Base-by-base conservation (phyloP, 345 rosid genomes). In the Hevea brasiliensis region DNA sequence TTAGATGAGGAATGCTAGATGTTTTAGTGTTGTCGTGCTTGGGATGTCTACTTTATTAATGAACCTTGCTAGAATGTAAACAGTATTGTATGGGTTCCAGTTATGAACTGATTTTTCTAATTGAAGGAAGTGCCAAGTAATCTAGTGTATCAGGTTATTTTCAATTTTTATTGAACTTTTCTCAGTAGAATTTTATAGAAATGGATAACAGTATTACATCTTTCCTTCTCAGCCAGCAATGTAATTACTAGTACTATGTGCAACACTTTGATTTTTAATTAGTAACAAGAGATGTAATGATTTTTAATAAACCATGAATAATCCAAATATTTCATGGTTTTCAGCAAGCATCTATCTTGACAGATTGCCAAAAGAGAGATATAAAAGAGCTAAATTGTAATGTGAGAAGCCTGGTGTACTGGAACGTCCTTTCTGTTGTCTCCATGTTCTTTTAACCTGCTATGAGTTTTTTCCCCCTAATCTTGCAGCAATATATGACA, bases 401-500 rank as follows among this genome's bases (percentile, higher is more conserved):
- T 50, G 15, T 47, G 18, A 15, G 51, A 10, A 47, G 51, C 55
- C 21, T 50, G 7, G 5, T 15, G 6, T 6, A 50, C 55, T 50
- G 18, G 55, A 20, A 50, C 55, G 14, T 50, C 20, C 18, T 50
- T 18, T 50, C 55, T 50, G 14, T 50, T 50, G 8, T 50, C 18
- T 50, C n/a, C 55, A 14, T 50, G 55, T 50, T 50, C 55, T 60
- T 60, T 60, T 17, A 35, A 14, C 4, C 35, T 17, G 44, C 1
- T 41, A 27, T 15, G 65, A 32, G 7, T 61, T 32, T 18, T 10
- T 5, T 14, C 41, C 61, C 65, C 80, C 50, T 74, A 71, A 56
- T 72, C 9, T 29, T 45, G 53, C 42, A 23, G 12, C 65, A 48
- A 57, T 56, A 23, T 41, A 71, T 80, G 79, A 81, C 87, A 92